These are phyloP conservation scores for Acanthamoeba triangularis DNA, from an alignment of 208 protist species.

Conservation along the genomic window DNA sequence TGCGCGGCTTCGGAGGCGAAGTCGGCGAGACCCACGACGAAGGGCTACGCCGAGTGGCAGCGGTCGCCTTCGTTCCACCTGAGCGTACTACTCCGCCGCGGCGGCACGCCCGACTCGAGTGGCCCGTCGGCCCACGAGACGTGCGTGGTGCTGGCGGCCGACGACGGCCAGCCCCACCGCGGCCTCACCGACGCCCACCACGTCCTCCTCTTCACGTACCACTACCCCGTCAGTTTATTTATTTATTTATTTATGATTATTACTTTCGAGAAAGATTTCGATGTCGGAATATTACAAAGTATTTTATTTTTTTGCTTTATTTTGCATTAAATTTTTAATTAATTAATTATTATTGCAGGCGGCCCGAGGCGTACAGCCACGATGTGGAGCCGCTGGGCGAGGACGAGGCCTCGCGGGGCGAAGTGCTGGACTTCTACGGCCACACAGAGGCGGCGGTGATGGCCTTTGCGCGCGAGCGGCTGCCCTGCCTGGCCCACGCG, in stretches of 20 bases:
- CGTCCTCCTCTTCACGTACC: conserved; percentile 13
- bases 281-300: too few species aligned
- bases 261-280: too few species aligned
- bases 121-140: not conserved
- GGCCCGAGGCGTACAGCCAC: not conserved
- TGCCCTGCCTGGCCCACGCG: not conserved
- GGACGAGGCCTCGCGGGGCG: not conserved
- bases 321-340: not conserved
- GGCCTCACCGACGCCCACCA: not conserved
- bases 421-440: conserved; percentile 57
- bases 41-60: not conserved
- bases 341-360: not conserved
- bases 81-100: not conserved
- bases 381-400: not conserved
- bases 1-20: too few species aligned
- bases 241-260: not conserved
- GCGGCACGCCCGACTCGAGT: not conserved
- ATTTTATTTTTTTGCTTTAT: not conserved
- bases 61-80: not conserved
- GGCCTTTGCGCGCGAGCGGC: conserved; percentile 22
- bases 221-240: not conserved
- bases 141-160: not conserved
- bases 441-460: conserved; percentile 12
- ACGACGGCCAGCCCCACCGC: not conserved
- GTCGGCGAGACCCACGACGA: not conserved